Conservation (phyloP, 805 yeast species). For the Candida oleophila region DNA sequence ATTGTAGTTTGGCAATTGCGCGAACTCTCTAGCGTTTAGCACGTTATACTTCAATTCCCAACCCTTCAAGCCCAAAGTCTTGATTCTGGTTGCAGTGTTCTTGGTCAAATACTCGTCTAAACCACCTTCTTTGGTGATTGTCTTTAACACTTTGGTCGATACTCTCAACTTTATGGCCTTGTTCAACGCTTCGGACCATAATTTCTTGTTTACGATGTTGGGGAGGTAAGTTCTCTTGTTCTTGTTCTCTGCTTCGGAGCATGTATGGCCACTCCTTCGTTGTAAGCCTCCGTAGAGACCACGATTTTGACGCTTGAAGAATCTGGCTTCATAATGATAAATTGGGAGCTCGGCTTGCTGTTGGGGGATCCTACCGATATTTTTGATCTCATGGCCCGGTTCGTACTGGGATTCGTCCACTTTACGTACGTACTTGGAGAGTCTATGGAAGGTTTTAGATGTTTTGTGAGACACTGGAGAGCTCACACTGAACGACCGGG, state of each 20-base stretch:
- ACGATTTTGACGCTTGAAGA: conserved; percentile 79
- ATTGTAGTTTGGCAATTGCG: conserved; percentile 38
- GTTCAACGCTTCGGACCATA: conserved; percentile 83
- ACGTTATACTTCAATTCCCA: conserved; percentile 86
- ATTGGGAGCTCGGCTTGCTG: conserved; percentile 23
- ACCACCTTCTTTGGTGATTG: conserved; percentile 93
- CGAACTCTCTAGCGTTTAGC: conserved; percentile 42
- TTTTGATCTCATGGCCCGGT: conserved; percentile 35
- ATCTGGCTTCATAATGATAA: conserved; percentile 60
- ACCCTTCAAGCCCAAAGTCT: conserved; percentile 89
- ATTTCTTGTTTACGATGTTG: conserved; percentile 68
- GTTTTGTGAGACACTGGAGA: conserved; percentile 2
- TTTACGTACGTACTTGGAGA: conserved; percentile 38
- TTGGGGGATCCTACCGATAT: conserved; percentile 23
- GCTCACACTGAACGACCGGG: conserved; percentile 4
- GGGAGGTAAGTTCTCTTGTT: conserved; percentile 77
- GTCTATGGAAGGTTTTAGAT: conserved; percentile 35
- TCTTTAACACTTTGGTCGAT: conserved; percentile 77
- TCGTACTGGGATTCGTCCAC: conserved; percentile 33
- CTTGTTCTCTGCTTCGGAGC: conserved; percentile 74
- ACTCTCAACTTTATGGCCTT: conserved; percentile 57
- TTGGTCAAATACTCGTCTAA: conserved; percentile 84
- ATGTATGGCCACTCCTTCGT: conserved; percentile 70
- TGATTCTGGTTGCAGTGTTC: conserved; percentile 84
- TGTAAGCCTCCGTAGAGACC: conserved; percentile 92